These are phyloP conservation scores for Ceratocystis huliohia DNA, from an alignment of 2,329 filamentous ascomycete genomes.

Conservation along the genomic window DNA sequence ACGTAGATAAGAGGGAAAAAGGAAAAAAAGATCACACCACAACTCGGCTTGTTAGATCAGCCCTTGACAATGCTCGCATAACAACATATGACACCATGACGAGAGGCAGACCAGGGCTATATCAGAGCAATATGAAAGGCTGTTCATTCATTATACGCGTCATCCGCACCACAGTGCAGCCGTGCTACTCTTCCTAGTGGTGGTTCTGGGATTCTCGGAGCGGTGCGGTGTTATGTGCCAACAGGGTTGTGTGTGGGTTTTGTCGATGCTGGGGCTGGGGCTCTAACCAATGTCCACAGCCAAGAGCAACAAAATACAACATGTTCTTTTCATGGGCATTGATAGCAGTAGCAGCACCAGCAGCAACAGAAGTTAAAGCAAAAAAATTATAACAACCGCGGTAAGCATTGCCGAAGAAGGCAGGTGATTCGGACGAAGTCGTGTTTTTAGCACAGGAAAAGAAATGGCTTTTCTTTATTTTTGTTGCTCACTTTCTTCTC, in stretches of 20 bases:
- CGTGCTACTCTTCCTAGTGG: neutral
- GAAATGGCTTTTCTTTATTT: neutral
- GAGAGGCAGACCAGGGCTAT: neutral
- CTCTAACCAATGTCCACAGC: neutral
- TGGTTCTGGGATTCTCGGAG: neutral
- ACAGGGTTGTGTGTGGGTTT: neutral
- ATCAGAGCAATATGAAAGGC: neutral
- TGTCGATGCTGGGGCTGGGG: neutral
- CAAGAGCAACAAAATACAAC: neutral
- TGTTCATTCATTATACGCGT: neutral
- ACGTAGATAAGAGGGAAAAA: neutral
- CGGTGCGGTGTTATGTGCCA: constrained; percentile 2
- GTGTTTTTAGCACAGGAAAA: neutral
- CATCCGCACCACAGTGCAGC: neutral
- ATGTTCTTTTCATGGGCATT: neutral
- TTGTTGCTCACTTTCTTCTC: neutral
- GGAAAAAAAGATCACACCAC: constrained; percentile 1
- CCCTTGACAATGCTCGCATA: constrained; percentile 1
- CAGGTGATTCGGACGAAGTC: neutral
- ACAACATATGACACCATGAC: constrained; percentile 1
- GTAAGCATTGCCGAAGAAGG: neutral
- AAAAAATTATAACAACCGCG: neutral
- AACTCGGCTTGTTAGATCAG: constrained; percentile 3
- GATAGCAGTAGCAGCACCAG: neutral
- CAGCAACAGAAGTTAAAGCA: neutral